Evolutionary conservation across 139 green algal genomes (phyloP).

Genomic region (Picochlorum sp.): DNA sequence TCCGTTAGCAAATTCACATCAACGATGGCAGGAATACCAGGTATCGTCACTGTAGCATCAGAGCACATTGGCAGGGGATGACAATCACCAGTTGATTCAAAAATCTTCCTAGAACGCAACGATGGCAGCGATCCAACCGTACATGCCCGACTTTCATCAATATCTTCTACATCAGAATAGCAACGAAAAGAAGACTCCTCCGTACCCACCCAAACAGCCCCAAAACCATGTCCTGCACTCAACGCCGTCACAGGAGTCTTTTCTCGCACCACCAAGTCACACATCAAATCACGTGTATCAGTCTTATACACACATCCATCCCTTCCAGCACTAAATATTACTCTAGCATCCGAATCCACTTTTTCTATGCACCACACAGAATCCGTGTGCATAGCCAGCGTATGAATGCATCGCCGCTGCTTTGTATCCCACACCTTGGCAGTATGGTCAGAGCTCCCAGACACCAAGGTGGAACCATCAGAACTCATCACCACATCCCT

Average conservation of each 20-base stretch:
- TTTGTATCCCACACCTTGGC: slow-evolving; percentile 85
- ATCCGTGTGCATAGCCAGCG: slow-evolving; percentile 70
- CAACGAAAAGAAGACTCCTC: slow-evolving; percentile 31
- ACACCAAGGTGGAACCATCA: slow-evolving; percentile 61
- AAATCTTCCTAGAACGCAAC: neutral
- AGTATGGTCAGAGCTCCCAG: slow-evolving; percentile 69
- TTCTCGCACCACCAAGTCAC: slow-evolving; percentile 65
- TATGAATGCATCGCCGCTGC: slow-evolving; percentile 70
- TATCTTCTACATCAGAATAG: neutral
- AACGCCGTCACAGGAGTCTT: slow-evolving; percentile 49
- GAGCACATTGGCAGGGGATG: neutral
- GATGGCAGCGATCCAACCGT: neutral
- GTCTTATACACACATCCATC: slow-evolving; percentile 69
- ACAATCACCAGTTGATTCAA: neutral
- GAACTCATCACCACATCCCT: slow-evolving; percentile 34
- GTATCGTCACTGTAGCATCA: neutral
- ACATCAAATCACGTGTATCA: slow-evolving; percentile 46
- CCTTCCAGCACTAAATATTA: slow-evolving; percentile 68
- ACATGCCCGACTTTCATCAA: neutral
- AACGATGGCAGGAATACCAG: slow-evolving; percentile 21
- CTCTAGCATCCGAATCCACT: slow-evolving; percentile 26
- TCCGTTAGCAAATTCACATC: slow-evolving; percentile 40
- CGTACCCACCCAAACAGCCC: slow-evolving; percentile 53
- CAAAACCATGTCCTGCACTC: neutral
- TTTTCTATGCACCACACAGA: slow-evolving; percentile 71